Evolutionary conservation across 2,329 filamentous ascomycete species (phyloP).

Genomic region (Curvularia verruculosa): DNA sequence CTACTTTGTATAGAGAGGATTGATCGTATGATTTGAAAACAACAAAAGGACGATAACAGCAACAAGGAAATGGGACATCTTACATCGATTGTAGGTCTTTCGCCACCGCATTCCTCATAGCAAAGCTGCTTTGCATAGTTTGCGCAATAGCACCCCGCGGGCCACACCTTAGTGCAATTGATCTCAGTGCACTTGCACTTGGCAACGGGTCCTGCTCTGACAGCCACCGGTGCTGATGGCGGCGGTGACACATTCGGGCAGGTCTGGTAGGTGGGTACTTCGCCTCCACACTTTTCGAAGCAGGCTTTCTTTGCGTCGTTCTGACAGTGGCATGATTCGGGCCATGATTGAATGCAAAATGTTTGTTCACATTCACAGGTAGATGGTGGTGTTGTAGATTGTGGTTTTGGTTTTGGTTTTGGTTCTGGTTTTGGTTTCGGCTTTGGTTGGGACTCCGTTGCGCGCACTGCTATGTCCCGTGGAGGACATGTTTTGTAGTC

Average conservation of each 20-base stretch:
- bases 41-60: no score
- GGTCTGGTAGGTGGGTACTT: slow-evolving; percentile 7
- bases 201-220: background rate
- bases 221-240: no score
- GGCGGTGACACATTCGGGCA: background rate
- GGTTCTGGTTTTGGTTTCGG: background rate
- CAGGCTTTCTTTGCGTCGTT: slow-evolving; percentile 26
- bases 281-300: slow-evolving; percentile 35
- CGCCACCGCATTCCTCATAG: slow-evolving; percentile 37
- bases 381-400: background rate
- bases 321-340: slow-evolving; percentile 38
- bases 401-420: background rate
- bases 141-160: slow-evolving; percentile 39
- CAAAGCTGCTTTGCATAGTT: slow-evolving; percentile 27
- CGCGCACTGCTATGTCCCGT: background rate
- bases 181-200: slow-evolving; percentile 31
- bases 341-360: slow-evolving; percentile 32
- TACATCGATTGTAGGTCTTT: slow-evolving; percentile 19
- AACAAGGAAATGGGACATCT: no score
- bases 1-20: no score
- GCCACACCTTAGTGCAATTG: slow-evolving; percentile 31
- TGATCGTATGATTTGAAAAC: background rate
- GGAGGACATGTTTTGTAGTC: slow-evolving; percentile 1
- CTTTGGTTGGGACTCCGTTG: background rate
- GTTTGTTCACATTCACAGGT: slow-evolving; percentile 31